Percentiles rank a stretch among this genome's conserved stretches.
These are phyloP conservation scores for Stylonectria norvegica DNA, from an alignment of 2,329 filamentous ascomycete genomes.

Conservation along the genomic window DNA sequence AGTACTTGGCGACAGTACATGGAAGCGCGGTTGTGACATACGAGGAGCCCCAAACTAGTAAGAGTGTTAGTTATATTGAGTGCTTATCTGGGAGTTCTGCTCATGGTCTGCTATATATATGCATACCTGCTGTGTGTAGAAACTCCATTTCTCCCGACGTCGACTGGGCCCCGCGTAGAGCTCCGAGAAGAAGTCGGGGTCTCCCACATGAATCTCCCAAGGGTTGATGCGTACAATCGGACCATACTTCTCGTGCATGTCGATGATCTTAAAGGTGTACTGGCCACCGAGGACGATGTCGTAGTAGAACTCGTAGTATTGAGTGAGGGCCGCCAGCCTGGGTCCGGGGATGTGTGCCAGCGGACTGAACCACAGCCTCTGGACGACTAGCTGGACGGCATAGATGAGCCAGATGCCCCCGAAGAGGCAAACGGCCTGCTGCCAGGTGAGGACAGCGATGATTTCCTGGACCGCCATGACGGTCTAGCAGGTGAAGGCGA, in stretches of 20 bases:
- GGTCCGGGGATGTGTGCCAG: constrained; percentile 39
- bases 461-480: constrained; percentile 25
- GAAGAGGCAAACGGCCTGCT: constrained; percentile 24
- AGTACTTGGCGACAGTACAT: constrained; percentile 12
- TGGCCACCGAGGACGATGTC: constrained; percentile 40
- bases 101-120: background rate
- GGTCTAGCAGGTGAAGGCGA: constrained; percentile 21
- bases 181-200: constrained; percentile 38
- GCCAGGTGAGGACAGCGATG: constrained; percentile 22
- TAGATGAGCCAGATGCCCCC: constrained; percentile 30
- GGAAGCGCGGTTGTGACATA: constrained; percentile 23
- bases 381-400: constrained; percentile 26
- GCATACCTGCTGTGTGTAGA: constrained; percentile 35
- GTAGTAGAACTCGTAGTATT: constrained; percentile 43
- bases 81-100: too few species aligned
- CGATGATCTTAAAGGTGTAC: constrained; percentile 40
- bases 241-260: constrained; percentile 42
- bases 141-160: constrained; percentile 34
- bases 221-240: constrained; percentile 39
- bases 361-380: constrained; percentile 37
- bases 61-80: constrained; percentile 14
- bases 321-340: constrained; percentile 37
- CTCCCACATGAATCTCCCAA: constrained; percentile 38
- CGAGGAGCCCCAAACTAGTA: constrained; percentile 33
- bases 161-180: constrained; percentile 33